Base-by-base conservation (phyloP, 2,329 filamentous ascomycete genomes). In the Aspergillus awamori region DNA sequence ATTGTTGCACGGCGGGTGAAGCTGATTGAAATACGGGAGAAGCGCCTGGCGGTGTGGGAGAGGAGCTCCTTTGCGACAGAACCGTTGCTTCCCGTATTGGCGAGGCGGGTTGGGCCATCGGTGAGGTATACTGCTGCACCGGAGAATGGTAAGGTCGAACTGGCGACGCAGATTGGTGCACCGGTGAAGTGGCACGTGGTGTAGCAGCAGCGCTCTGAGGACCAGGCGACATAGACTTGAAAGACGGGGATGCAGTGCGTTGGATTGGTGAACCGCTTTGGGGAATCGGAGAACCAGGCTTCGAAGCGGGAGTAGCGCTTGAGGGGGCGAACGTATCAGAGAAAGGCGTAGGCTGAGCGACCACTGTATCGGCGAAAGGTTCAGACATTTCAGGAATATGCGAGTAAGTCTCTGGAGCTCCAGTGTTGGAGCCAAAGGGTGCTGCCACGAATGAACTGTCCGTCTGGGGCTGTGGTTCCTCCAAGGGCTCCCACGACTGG, bases 391-490 rank as follows among this genome's bases (percentile, higher is more conserved):
- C 58, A 53, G 26, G 28, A 48, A 65, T 65, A 69, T 24, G 65
- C 61, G 24, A 60, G 49, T 63, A 59, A 26, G 57, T 36, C 39
- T 60, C 60, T 28, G 56, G 58, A 20, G 55, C 61, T 13, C 57
- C 65, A 8, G 60, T 51, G 59, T 68, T 65, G 24, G 64, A 52
- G 57, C 61, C 66, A 56, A 68, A 62, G 54, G 69, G 56, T 60
- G 64, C 70, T 62, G 69, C 64, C 60, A 71, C 65, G 61, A 67
- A 72, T 56, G 68, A 69, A 54, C 68, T 65, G 48, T 76, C 73
- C 4, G 70, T 71, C 38, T 67, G 60, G 26, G 70, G 74, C 30
- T 73, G 74, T 11, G 74, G 74, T 59, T 72, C 71, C 22, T 51
- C 47, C n/a, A 56, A 47, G 39, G 59, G 54, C 39, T 63, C 64